Evolutionary conservation across 495 filamentous ascomycete species (phyloP), one percentile per base, ranked within the genome.

Genomic region (Aspergillus haitiensis): DNA sequence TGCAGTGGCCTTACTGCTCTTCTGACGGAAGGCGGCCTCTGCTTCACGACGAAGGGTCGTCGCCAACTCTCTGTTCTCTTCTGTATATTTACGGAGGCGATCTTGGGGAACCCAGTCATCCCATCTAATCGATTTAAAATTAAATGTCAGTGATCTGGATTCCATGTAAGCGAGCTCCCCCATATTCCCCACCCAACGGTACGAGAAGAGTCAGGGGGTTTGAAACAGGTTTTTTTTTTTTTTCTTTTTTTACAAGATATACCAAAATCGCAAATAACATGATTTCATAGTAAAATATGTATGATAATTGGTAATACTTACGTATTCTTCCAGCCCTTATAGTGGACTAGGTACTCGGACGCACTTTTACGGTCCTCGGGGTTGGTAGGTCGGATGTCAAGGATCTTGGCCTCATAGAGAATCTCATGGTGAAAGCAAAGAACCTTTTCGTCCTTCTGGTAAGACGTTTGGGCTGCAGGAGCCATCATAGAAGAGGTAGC

Each of bases 311-410:
- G 36, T 56, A 1, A 59, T 59, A 89, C 88, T 74, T 78, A 91
- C 86, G 92, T 96, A 70, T 90, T 90, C 77, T 98, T 98, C 94
- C 94, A 98, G 60, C 94, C 94, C 72, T 97, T 97, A 77, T 98
- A 98, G 73, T 98, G 94, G 49, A 98, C 91, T 62, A 89, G 89
- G 71, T 94, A 98, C 69, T 89, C 85, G 59, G 82, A 88, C 44
- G 86, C 82, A 48, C 87, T 90, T 66, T 88, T 89, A 73, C 86
- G 86, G 72, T 90, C 87, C 21, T 82, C 84, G 10, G 80, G 76
- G 44, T 89, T 79, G 47, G 82, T 81, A 53, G 85, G 81, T 56
- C 81, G 81, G 35, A 82, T 72, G 45, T 97, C 93, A 37, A 97
- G 78, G 44, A 98, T 87, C 75, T 97, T 97, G 58, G 94, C 93